Base-by-base conservation (phyloP, 2,329 filamentous ascomycete species). In the Fonsecaea monophora region DNA sequence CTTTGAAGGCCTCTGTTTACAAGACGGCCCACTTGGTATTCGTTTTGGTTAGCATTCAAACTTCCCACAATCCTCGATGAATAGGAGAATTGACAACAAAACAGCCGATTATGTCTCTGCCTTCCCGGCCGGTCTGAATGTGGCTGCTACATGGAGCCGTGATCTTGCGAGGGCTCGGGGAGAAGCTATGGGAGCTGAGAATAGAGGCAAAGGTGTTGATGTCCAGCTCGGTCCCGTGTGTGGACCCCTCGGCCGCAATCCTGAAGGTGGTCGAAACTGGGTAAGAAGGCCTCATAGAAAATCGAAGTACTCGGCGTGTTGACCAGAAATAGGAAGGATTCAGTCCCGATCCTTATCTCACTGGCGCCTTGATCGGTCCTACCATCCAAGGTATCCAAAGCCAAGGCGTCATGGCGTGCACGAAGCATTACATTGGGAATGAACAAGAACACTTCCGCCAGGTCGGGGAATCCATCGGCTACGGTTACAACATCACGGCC, bases 121-220 rank as follows among this genome's bases (percentile, higher is more conserved):
- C 1, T 97, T 96, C 77, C 86, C 91, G 0, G 89, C 90, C 0
- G 92, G 91, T 56, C 84, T 93, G 72, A 93, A 91, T 5, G 86
- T 91, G 35, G 94, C 90, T 13, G 91, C 92, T n/a, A 92, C 92
- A 0, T 97, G 90, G 85, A 90, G 94, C 77, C 87, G 90, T 65
- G 78, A 81, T 12, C 84, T 96, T 35, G 89, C 93, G 75, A 87
- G 87, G 73, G 80, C 84, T 60, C 86, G 92, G 58, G 92, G 89
- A 37, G 80, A 85, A 60, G 89, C 89, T 56, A 92, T 96, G 89
- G 92, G 89, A 2, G 81, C 83, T 65, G 92, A 96, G 76, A 87
- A 90, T 73, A 87, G 86, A 66, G 89, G 80, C 70, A 96, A 95
- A 80, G 92, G 90, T 68, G 85, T 90, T 62, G 91, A 90, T 75